Conservation (phyloP, 768 basidiomycete species). For the Boletus pseudo-olivaceus region DNA sequence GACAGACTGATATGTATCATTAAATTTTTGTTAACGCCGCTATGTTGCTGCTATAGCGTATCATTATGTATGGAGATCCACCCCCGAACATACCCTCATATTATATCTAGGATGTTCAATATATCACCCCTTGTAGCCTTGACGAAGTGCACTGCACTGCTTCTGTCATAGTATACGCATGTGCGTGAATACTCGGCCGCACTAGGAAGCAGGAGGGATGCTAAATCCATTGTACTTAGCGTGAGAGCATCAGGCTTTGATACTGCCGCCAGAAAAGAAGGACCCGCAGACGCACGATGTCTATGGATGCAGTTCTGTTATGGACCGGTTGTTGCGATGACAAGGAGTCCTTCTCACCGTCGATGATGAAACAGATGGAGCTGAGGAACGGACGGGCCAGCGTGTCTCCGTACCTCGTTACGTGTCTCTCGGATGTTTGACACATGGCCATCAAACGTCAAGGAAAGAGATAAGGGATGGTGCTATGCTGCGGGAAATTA, state of each 20-base stretch:
- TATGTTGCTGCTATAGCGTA: constrained; percentile 8
- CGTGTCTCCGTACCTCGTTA: constrained; percentile 22
- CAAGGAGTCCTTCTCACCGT: constrained; percentile 10
- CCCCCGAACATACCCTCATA: constrained; percentile 14
- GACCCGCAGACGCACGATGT: background rate
- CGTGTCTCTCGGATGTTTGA: constrained; percentile 13
- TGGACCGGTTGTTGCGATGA: constrained; percentile 12
- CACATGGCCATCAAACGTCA: constrained; percentile 29
- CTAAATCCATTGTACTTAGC: background rate
- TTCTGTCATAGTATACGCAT: background rate
- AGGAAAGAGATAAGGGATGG: constrained; percentile 1
- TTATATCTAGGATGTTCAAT: constrained; percentile 9
- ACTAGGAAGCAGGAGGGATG: too few species aligned
- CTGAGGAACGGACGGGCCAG: constrained; percentile 1
- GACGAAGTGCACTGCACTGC: background rate
- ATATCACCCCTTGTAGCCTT: constrained; percentile 20
- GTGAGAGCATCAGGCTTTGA: constrained; percentile 7
- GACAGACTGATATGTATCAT: constrained; percentile 22
- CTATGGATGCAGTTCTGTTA: background rate
- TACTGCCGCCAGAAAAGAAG: background rate
- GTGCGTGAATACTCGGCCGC: background rate
- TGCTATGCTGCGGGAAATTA: constrained; percentile 13
- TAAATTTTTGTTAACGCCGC: constrained; percentile 13
- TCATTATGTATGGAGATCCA: constrained; percentile 15
- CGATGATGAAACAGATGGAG: constrained; percentile 26